Base-by-base conservation (phyloP, 2,329 filamentous ascomycete species). In the Huntiella decipiens region DNA sequence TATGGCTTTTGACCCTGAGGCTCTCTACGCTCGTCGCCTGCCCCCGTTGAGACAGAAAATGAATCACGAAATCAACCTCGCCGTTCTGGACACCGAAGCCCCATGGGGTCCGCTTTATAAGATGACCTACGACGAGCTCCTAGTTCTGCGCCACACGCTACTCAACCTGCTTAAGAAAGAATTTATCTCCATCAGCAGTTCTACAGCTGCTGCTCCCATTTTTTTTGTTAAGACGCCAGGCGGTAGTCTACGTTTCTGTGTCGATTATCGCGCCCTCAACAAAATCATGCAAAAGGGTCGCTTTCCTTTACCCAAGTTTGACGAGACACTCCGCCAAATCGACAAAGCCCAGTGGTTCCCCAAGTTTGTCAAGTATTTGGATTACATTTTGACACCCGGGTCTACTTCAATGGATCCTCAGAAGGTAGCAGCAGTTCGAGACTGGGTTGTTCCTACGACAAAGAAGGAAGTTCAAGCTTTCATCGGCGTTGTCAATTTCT, bases 201-300 rank as follows among this genome's bases (percentile, higher is more conserved):
- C 38, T 15, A 8, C 17, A 2, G 38, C 38, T n/a, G 40, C 19
- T 12, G 38, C 45, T 2, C 56, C 52, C 6, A 53, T 61, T 4
- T 49, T 62, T 0, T 61, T 62, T 52, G 50, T 58, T 15, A 49
- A 43, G 17, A 63, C 61, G 50, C 54, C 54, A 5, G 53, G 56
- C 39, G 50, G 56, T 3, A 51, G 48, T 5, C 44, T 60, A 7
- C 48, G 52, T 15, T 44, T 64, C 38, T 63, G 51, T 51, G 52
- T 63, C 4, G 53, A 64, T 47, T 65, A 63, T 50, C 41, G 53
- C 43, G 49, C 33, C 1, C 50, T 64, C 0, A 65, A 64, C 43
- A 47, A 49, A 0, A 49, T 61, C 13, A 62, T 54, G 3, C 54
- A 55, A 19, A 61, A 63, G 52, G 54, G 63, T 47, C 43, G 52